A percentile compares a stretch with the other conserved stretches of the same genome.
phyloP scores from a whole-genome alignment of 345 rosid species.

The Citrus glauca region DNA sequence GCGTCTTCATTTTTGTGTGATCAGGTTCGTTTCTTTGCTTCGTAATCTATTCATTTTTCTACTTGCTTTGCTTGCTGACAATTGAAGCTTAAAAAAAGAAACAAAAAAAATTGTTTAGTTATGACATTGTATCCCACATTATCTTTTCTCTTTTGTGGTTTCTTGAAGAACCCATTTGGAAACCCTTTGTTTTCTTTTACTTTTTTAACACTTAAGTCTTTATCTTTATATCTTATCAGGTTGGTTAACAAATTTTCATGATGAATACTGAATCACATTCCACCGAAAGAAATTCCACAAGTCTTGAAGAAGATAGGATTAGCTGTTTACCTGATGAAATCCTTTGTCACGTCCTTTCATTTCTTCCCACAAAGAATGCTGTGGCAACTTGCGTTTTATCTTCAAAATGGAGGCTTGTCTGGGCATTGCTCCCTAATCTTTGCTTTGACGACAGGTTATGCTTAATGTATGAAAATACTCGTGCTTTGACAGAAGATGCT shows the following conservation, averaged over 20 bases:
- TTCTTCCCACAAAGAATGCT: background rate
- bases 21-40: too few relatives aligned
- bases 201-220: too few relatives aligned
- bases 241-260: background rate
- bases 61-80: too few relatives aligned
- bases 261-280: background rate
- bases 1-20: too few relatives aligned
- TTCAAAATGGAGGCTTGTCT: slow-evolving; percentile 6
- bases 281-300: background rate
- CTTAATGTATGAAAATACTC: background rate
- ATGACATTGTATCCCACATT: too few relatives aligned
- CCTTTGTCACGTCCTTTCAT: slow-evolving; percentile 11
- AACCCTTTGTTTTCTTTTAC: background rate
- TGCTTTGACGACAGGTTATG: background rate
- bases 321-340: slow-evolving; percentile 2
- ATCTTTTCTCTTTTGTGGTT: background rate
- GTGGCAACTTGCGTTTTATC: slow-evolving; percentile 2
- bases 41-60: background rate
- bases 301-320: background rate
- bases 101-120: too few relatives aligned
- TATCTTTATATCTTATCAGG: too few relatives aligned
- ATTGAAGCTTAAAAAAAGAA: too few relatives aligned
- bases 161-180: background rate
- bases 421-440: background rate
- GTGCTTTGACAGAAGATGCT: background rate